Evolutionary conservation across 108 stramenopile genomes (phyloP), one percentile per base, ranked within the genome.

Genomic region (Pseudonitzschia delicatissima): DNA sequence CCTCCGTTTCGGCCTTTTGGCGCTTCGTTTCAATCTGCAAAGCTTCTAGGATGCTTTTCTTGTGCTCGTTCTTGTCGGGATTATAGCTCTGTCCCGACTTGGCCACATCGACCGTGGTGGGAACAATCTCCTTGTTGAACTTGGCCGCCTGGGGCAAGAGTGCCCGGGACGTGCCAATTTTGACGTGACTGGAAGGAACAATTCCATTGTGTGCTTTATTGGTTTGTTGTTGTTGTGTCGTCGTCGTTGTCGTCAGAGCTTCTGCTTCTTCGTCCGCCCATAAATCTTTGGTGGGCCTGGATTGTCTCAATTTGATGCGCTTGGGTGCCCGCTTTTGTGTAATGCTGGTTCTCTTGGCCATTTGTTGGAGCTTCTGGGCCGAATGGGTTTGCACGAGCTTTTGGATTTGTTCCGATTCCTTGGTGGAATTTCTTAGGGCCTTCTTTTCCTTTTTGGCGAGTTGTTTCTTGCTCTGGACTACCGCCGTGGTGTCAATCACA

Each of bases 41-140:
- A 15, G 92, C 92, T 45, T 84, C 77, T 7, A 79, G 77, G 29
- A 93, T 75, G 1, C 81, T 83, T 53, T 82, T 77, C 62, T 82
- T 81, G 65, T 93, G 89, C 9, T 78, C 77, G 36, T 77, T 77
- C 28, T 57, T 59, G 63, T 93, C 92, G 9, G 92, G 92, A 67
- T 77, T 81, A 52, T 93, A 93, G 27, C 89, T 91, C 70, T 93
- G 92, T 35, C 92, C 92, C 5, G 80, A 69, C 29, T 80, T 78
- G 36, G 89, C 89, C 0, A 88, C 68, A 32, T 91, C 88, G 5
- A 93, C 71, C 25, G 87, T 79, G 4, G 89, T 64, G 11, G 76
- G 67, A 1, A 36, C 49, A 11, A 34, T 57, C 45, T 81, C 64
- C 2, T 64, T 48, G 37, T 71, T 48, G 17, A 42, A 51, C 2